Evolutionary conservation across 352 stramenopile species (phyloP), one percentile per base, ranked within the genome.

Genomic region (Peronospora tabacina): DNA sequence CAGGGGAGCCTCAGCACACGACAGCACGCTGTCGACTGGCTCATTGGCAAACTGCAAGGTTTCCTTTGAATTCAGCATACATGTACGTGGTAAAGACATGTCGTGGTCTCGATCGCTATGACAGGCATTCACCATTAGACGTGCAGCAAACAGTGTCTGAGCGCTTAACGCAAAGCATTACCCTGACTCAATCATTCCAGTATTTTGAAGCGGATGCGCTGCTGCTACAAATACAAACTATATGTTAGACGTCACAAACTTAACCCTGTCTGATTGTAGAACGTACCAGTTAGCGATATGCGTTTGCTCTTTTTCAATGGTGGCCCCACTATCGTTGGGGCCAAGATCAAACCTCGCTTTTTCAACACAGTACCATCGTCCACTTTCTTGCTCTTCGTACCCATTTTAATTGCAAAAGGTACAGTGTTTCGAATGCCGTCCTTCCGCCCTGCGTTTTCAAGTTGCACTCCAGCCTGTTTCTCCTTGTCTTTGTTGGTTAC

Each of bases 261-360:
- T n/a, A 60, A 47, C 30, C 32, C n/a, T 11, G 22, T 38, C 19
- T 44, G 5, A 36, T 51, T 30, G 15, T 30, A 22, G 4, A 20
- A 56, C 38, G 53, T 29, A 70, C 58, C 29, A 29, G 13, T 26
- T 51, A 47, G 39, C 11, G 28, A 15, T 38, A 33, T n/a, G 9
- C 11, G 4, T 35, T 65, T 68, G 22, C 28, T 55, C 30, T 29
- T 47, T 55, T 72, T 72, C 22, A 29, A 12, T 19, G 36, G 24
- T 44, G 37, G 44, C 5, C 10, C 47, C 11, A 16, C 24, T 12
- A 57, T 51, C n/a, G 40, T 8, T 37, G 63, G 35, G 16, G 32
- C 29, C 12, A 40, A 17, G 16, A 49, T 7, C 44, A 62, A 54
- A 5, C 45, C 30, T 47, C 63, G 46, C 12, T 68, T 72, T 44